These are phyloP conservation scores for Nitzschia sp. DNA, from an alignment of 108 stramenopile genomes.

Conservation along the genomic window DNA sequence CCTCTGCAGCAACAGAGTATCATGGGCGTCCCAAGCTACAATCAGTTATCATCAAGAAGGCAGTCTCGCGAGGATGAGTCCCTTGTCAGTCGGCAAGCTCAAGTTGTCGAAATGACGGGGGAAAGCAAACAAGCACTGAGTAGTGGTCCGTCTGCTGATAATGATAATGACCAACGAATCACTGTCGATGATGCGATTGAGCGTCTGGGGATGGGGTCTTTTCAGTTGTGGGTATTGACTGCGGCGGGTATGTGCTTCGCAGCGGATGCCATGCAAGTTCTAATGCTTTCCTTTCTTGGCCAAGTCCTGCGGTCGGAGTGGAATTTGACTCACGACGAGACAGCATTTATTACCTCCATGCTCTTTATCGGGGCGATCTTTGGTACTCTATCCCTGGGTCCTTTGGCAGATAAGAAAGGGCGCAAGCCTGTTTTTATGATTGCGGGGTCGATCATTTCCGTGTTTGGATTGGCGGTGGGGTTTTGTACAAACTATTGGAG, in stretches of 20 bases:
- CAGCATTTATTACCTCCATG: constrained; percentile 59
- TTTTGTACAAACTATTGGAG: constrained; percentile 51
- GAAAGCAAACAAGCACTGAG: too few relatives aligned
- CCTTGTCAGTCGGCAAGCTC: background rate
- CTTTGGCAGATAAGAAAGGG: constrained; percentile 74
- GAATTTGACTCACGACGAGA: constrained; percentile 56
- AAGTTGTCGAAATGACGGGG: too few relatives aligned
- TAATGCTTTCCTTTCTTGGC: constrained; percentile 72
- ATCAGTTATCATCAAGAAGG: background rate
- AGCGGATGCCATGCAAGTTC: constrained; percentile 81
- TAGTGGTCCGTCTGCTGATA: background rate
- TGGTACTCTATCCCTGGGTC: constrained; percentile 79
- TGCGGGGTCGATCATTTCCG: constrained; percentile 56
- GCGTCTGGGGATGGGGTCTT: constrained; percentile 66
- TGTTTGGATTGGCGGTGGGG: constrained; percentile 62
- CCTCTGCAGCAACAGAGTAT: too few relatives aligned
- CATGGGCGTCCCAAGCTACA: background rate
- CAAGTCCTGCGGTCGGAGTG: constrained; percentile 68
- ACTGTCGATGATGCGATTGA: constrained; percentile 79
- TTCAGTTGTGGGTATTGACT: constrained; percentile 61
- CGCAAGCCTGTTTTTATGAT: constrained; percentile 74
- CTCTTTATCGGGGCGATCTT: constrained; percentile 79
- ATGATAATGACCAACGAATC: constrained; percentile 2
- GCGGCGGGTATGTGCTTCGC: constrained; percentile 86
- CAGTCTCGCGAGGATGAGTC: background rate